Conservation (phyloP, 2,329 filamentous ascomycete genomes). For the Microsporum canis region DNA sequence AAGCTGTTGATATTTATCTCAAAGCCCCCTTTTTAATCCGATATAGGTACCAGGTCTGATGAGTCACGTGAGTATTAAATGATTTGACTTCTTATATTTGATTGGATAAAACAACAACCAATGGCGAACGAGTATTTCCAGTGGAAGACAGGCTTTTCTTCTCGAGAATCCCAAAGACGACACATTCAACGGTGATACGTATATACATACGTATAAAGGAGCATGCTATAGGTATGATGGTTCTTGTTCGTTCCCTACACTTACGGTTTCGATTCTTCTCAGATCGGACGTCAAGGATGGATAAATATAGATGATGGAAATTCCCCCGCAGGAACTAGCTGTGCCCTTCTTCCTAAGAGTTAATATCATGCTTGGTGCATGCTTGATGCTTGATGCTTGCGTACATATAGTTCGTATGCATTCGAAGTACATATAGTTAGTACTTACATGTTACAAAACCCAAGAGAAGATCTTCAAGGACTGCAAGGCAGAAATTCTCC, state of each 20-base stretch:
- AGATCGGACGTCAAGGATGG: background rate
- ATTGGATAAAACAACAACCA: too few relatives aligned
- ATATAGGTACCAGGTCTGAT: too few relatives aligned
- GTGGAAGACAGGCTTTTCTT: too few relatives aligned
- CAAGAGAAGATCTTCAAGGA: background rate
- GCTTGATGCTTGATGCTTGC: background rate
- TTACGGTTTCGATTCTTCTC: background rate
- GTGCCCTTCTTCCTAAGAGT: background rate
- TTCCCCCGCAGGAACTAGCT: background rate
- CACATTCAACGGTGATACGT: too few relatives aligned
- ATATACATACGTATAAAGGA: too few relatives aligned
- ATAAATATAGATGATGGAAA: background rate
- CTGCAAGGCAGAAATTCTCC: background rate
- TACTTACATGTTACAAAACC: background rate
- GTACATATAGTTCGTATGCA: background rate
- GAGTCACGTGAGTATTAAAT: too few relatives aligned
- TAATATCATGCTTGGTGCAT: background rate
- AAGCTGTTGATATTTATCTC: too few relatives aligned
- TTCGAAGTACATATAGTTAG: too few relatives aligned
- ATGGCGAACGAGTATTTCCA: too few relatives aligned
- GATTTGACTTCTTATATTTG: too few relatives aligned
- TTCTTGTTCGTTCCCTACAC: background rate
- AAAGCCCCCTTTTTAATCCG: too few relatives aligned
- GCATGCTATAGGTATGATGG: background rate
- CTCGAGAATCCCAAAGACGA: too few relatives aligned